Evolutionary conservation across 345 rosid genomes (phyloP).

Genomic region (Cardiospermum halicacabum): DNA sequence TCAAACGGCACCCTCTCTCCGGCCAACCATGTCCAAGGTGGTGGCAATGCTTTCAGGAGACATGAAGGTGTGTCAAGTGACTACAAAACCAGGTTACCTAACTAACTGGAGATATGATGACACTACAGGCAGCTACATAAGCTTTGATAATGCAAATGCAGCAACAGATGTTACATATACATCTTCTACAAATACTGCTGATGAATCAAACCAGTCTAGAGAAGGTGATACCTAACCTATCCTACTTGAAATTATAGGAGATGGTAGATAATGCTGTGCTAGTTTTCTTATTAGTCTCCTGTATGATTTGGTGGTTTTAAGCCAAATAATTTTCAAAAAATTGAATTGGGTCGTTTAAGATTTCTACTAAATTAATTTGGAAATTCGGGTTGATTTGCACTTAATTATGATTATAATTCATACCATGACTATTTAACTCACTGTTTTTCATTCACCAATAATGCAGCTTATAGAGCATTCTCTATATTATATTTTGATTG

Average conservation of each 20-base stretch:
- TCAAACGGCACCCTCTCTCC: constrained; percentile 28
- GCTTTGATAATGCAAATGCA: constrained; percentile 20
- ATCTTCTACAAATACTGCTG: constrained; percentile 8
- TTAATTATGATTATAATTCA: too few relatives aligned
- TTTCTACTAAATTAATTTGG: too few relatives aligned
- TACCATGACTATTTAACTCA: too few relatives aligned
- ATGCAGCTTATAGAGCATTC: too few relatives aligned
- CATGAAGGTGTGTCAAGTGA: constrained; percentile 36
- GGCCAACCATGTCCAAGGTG: constrained; percentile 45
- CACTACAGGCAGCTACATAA: constrained; percentile 34
- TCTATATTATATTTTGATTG: neutral
- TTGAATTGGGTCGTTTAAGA: too few relatives aligned
- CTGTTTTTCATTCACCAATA: too few relatives aligned
- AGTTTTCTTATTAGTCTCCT: too few relatives aligned
- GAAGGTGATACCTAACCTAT: neutral
- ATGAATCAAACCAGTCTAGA: neutral
- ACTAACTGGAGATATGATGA: constrained; percentile 53
- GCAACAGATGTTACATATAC: constrained; percentile 10
- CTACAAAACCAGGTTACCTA: constrained; percentile 50
- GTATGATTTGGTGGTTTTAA: too few relatives aligned
- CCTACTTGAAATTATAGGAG: constrained; percentile 15
- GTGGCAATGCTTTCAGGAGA: constrained; percentile 45
- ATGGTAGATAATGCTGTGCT: too few relatives aligned
- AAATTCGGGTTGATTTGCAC: too few relatives aligned
- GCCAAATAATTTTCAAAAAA: too few relatives aligned